phyloP scores from a whole-genome alignment of 495 filamentous ascomycete species.

The Parmelia sp. region DNA sequence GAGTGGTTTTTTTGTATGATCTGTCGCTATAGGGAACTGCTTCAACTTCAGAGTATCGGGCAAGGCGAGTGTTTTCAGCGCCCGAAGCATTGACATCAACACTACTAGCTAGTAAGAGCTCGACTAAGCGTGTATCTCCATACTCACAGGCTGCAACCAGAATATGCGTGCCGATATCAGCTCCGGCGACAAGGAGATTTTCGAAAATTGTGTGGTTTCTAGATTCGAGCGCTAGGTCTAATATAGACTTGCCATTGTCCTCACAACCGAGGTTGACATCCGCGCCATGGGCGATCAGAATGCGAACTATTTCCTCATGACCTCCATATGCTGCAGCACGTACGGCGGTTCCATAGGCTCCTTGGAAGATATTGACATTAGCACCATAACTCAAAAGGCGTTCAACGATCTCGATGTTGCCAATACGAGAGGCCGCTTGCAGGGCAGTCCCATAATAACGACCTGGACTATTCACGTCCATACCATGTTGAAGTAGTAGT shows the following conservation, averaged over 20 bases:
- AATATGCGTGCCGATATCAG: neutral
- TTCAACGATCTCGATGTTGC: neutral
- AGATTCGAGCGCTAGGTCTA: neutral
- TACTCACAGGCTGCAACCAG: neutral
- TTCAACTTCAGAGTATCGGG: no score
- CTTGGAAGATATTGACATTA: neutral
- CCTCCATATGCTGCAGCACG: conserved; percentile 4
- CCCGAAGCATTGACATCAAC: neutral
- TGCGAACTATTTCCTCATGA: neutral
- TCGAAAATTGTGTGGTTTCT: neutral
- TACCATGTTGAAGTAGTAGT: neutral
- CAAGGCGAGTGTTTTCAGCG: no score
- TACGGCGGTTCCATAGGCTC: neutral
- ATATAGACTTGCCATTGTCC: neutral
- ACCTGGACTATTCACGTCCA: conserved; percentile 1
- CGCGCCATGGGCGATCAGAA: neutral
- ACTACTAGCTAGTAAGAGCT: neutral
- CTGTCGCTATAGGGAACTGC: neutral
- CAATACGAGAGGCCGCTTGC: conserved; percentile 4
- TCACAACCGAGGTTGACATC: neutral
- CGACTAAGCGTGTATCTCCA: neutral
- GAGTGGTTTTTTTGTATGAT: neutral
- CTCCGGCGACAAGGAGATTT: neutral
- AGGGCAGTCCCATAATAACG: conserved; percentile 6
- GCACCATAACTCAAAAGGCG: neutral